Percentiles rank a stretch among this genome's conserved stretches.
Evolutionary conservation across 1,139 yeast species (phyloP).

Genomic region (Ogataea hybrid): DNA sequence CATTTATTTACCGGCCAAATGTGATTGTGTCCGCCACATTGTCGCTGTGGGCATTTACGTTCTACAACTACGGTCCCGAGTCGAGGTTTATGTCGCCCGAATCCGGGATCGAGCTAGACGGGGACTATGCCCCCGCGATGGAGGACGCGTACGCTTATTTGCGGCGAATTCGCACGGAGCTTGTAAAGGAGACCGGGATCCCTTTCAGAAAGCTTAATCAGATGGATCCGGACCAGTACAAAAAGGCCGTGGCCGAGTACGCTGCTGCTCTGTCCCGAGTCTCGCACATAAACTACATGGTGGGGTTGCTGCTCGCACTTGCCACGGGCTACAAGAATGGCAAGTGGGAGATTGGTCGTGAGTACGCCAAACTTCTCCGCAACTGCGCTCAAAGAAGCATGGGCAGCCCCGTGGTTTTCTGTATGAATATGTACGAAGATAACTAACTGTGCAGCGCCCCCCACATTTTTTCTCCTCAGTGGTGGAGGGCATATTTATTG

Average conservation of each 20-base stretch:
- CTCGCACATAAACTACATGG: conserved; percentile 42
- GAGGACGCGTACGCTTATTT: conserved; percentile 43
- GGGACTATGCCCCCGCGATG: conserved; percentile 21
- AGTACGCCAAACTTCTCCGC: conserved; percentile 49
- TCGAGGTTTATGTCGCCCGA: conserved; percentile 30
- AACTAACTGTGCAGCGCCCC: not conserved
- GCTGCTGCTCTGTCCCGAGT: conserved; percentile 38
- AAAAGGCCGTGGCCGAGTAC: conserved; percentile 26
- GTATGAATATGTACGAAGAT: conserved; percentile 44
- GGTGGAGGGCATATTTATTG: not conserved
- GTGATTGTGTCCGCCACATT: conserved; percentile 52
- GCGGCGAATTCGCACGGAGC: conserved; percentile 32
- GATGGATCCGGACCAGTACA: conserved; percentile 3
- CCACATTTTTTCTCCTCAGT: not conserved
- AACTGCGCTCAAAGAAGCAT: conserved; percentile 54
- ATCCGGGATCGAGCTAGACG: conserved; percentile 21
- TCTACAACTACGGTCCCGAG: conserved; percentile 55
- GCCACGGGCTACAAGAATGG: conserved; percentile 41
- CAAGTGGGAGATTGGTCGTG: conserved; percentile 58
- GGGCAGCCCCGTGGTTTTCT: conserved; percentile 47
- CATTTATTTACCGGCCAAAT: conserved; percentile 49
- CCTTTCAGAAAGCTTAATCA: conserved; percentile 27
- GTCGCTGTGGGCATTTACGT: conserved; percentile 59
- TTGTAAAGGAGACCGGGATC: conserved; percentile 21
- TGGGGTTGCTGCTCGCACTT: conserved; percentile 49